Evolutionary conservation across 441 rosid species (phyloP), one percentile per base, ranked within the genome.

Genomic region (Adansonia gregorii): DNA sequence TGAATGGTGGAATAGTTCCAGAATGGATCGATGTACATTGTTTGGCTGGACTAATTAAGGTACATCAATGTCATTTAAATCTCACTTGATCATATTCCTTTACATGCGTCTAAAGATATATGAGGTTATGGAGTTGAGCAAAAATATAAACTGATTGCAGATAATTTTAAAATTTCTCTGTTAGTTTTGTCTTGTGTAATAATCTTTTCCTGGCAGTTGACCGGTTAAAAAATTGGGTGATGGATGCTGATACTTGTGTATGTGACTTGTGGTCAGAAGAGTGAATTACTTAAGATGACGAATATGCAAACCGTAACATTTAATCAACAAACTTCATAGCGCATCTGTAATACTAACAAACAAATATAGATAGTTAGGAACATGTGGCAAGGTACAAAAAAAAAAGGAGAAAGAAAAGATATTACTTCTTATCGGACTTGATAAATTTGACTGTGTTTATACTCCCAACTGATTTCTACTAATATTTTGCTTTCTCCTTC

Each of bases 41-140:
- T 82, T 85, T 94, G 75, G 95, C 98, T 22, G 97, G 98, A 80
- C 92, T 94, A 81, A 90, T 94, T 84, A 94, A 94, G 97, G 98
- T 93, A 78, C 60, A 3, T 67, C 45, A n/a, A 70, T 72, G 39
- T 54, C 56, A 27, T 45, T 51, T 76, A 46, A 46, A 15, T 75
- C 72, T 65, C 45, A 17, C 61, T 56, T 19, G 24, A 19, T 19
- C 11, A 19, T 52, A 52, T 56, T n/a, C 11, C 22, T 17, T 19
- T 56, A 56, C 19, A 14, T 15, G 8, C 2, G 52, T 24, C 11
- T 20, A 3, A 49, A 3, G 79, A 58, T 48, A 19, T 46, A 54
- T 6, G 3, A 63, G 63, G 7, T 14, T 35, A 51, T 61, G 61
- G 41, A 54, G 31, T 63, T 76, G 22, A 74, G n/a, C n/a, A 59